These are phyloP conservation scores for Cladophialophora bantiana DNA, from an alignment of 2,329 filamentous ascomycete genomes.

Conservation along the genomic window DNA sequence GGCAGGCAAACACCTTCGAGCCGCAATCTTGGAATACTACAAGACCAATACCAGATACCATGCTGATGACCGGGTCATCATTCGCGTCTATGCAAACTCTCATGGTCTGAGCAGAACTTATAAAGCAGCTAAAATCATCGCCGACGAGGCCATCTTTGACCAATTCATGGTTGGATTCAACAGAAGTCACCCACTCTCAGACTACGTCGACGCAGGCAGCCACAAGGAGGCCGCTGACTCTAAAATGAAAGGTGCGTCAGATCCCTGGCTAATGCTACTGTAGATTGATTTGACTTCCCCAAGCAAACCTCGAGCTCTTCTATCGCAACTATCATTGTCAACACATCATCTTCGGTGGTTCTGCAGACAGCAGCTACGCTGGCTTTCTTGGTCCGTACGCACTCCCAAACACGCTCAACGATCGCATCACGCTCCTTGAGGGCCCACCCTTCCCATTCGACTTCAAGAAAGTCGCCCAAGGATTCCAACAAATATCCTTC, in stretches of 20 bases:
- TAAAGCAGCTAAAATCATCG: slow-evolving; percentile 40
- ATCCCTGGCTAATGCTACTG: neutral
- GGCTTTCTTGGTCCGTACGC: slow-evolving; percentile 48
- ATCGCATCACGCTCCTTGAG: slow-evolving; percentile 49
- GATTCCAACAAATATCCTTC: slow-evolving; percentile 52
- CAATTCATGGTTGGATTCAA: slow-evolving; percentile 54
- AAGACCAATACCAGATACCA: slow-evolving; percentile 33
- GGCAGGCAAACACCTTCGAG: slow-evolving; percentile 36
- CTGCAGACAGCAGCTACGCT: slow-evolving; percentile 54
- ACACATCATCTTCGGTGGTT: slow-evolving; percentile 52
- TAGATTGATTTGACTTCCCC: slow-evolving; percentile 31
- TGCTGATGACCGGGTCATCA: slow-evolving; percentile 43
- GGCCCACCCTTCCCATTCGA: slow-evolving; percentile 50
- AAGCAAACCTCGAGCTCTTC: slow-evolving; percentile 46
- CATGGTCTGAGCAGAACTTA: slow-evolving; percentile 49
- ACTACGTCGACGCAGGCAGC: slow-evolving; percentile 53
- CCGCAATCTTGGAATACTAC: slow-evolving; percentile 28
- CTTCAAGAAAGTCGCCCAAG: slow-evolving; percentile 41
- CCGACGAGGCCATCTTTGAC: slow-evolving; percentile 41
- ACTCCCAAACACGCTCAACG: slow-evolving; percentile 39
- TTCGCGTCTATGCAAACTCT: slow-evolving; percentile 52
- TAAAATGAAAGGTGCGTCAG: slow-evolving; percentile 50
- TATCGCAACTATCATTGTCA: slow-evolving; percentile 51
- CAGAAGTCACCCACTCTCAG: slow-evolving; percentile 47
- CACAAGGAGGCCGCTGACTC: slow-evolving; percentile 55